Conservation (phyloP, 1,139 yeast genomes). For the Protomyces pachydermus region DNA sequence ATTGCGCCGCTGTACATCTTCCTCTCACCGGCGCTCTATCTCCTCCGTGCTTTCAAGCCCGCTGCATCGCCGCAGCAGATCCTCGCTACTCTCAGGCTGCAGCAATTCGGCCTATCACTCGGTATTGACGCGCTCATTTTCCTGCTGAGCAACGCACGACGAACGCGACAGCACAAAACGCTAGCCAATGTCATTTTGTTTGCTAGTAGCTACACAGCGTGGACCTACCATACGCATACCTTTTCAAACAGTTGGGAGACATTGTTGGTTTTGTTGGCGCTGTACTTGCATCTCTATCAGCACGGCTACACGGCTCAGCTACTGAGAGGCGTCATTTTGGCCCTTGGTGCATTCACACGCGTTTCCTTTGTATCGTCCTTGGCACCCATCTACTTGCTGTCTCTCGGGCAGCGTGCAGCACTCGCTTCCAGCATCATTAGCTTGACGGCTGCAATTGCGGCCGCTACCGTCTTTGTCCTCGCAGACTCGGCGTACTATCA, state of each 20-base stretch:
- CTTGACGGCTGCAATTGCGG: background rate
- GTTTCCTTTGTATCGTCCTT: slow-evolving; percentile 77
- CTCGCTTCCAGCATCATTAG: background rate
- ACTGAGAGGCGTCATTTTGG: slow-evolving; percentile 51
- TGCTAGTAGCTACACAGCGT: slow-evolving; percentile 52
- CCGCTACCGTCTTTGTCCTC: background rate
- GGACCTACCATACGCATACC: slow-evolving; percentile 78
- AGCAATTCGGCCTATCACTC: slow-evolving; percentile 48
- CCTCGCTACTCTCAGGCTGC: slow-evolving; percentile 56
- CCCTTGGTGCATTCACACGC: slow-evolving; percentile 76
- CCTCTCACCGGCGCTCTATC: slow-evolving; percentile 60
- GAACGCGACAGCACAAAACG: background rate
- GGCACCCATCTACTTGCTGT: slow-evolving; percentile 50
- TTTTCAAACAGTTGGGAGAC: slow-evolving; percentile 88
- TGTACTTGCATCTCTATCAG: background rate
- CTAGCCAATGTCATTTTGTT: slow-evolving; percentile 6
- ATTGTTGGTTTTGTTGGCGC: slow-evolving; percentile 45
- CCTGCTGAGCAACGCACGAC: background rate
- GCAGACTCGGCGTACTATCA: slow-evolving; percentile 51
- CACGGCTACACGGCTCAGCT: slow-evolving; percentile 35
- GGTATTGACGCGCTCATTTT: slow-evolving; percentile 29
- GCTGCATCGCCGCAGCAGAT: slow-evolving; percentile 41
- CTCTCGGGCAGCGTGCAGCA: slow-evolving; percentile 34
- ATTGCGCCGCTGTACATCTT: slow-evolving; percentile 60
- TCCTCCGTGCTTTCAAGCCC: background rate